These are phyloP conservation scores for sorghum (Sorghum bicolor) DNA, from an alignment of 176 grass and related monocot genomes.

Conservation along the genomic window Sorghum_bicolor_NCBIv3 NC_012873.2:54197501-54198000, in stretches of 20 bases:
- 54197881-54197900: background rate
- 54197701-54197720: constrained; percentile 29
- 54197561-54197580: background rate
- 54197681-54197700: background rate
- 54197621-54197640: constrained; percentile 25
- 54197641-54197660: constrained; percentile 28
- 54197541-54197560: constrained; percentile 1
- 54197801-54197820: background rate
- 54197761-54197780: background rate
- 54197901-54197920: background rate
- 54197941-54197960: background rate
- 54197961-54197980: background rate
- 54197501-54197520: constrained; percentile 30
- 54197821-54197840: background rate
- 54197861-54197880: constrained; percentile 23
- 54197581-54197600: background rate
- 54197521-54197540: constrained; percentile 24
- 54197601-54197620: too few relatives aligned
- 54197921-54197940: background rate
- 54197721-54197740: background rate
- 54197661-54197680: background rate
- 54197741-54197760: background rate
- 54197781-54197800: constrained; percentile 8
- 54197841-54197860: constrained; percentile 2
- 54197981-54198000: background rate